Evolutionary conservation across 2,329 filamentous ascomycete species (phyloP).

Genomic region (Fonsecaea multimorphosa): DNA sequence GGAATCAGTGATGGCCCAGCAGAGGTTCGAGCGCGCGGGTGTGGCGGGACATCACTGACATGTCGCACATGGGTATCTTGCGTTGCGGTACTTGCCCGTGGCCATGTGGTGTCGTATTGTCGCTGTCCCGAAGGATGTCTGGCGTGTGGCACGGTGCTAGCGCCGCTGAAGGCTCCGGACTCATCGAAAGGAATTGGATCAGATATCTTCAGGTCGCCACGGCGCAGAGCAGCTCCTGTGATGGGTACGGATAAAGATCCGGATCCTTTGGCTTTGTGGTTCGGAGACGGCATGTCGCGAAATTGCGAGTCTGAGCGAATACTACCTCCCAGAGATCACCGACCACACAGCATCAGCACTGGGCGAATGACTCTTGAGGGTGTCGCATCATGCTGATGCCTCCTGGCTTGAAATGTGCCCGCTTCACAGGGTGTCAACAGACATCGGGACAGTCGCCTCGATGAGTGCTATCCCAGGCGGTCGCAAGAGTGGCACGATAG

Average conservation of each 20-base stretch:
- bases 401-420: constrained; percentile 3
- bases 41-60: constrained; percentile 26
- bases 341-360: constrained; percentile 17
- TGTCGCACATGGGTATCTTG: constrained; percentile 30
- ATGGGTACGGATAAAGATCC: constrained; percentile 17
- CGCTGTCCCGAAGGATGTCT: constrained; percentile 20
- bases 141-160: constrained; percentile 15
- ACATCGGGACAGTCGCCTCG: neutral
- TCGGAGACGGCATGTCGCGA: constrained; percentile 29
- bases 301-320: constrained; percentile 9
- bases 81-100: constrained; percentile 23
- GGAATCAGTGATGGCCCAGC: constrained; percentile 32
- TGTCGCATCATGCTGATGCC: constrained; percentile 24
- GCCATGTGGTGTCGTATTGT: constrained; percentile 30
- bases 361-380: constrained; percentile 1
- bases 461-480: neutral
- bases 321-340: constrained; percentile 1
- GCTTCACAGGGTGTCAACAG: constrained; percentile 1
- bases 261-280: constrained; percentile 26
- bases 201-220: constrained; percentile 44
- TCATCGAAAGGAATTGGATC: constrained; percentile 40
- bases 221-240: constrained; percentile 38
- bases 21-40: constrained; percentile 27
- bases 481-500: constrained; percentile 3
- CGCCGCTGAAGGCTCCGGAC: constrained; percentile 22